Base-by-base conservation (phyloP, 257 asterid species). In the Primulina eburnea region DNA sequence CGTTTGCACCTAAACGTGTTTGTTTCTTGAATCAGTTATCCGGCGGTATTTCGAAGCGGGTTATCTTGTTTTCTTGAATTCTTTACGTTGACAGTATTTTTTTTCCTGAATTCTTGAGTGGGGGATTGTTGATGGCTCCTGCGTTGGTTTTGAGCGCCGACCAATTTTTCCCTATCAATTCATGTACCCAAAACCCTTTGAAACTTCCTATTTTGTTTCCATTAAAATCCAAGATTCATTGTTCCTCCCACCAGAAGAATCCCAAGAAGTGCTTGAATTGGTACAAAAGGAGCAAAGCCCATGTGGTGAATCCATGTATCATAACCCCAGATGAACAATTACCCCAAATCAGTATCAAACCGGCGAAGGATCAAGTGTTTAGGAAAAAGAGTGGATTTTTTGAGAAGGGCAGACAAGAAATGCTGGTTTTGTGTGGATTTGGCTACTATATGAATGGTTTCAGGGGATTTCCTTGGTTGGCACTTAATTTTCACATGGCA, bases 381-480 rank as follows among this genome's bases (percentile, higher is more conserved):
- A 77, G 72, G 69, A 69, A 72, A 33, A 79, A 80, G 60, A 68
- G 58, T 63, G 87, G 80, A 1, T 43, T 73, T 61, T 72, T 76
- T 57, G 73, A 78, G 20, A 77, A 65, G 82, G 89, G 85, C 21
- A 72, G 73, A 71, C 81, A 63, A 67, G 84, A 85, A 63, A 88
- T 87, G 93, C 18, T 83, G 80, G 76, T 80, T 71, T 65, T 92
- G 55, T 88, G 92, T 81, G 96, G 96, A 65, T 70, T 90, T 67
- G 98, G 98, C 43, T 92, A 90, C 78, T 90, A 84, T 85, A 84
- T 92, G 73, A 87, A 92, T 62, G 97, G 98, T 3, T 90, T 92
- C 74, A 83, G 98, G 81, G 92, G 97, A 9, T 88, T 88, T 74
- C 96, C 98, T 32, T 92, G 97, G 98, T 57, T 92, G 81, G 96